These are phyloP conservation scores for Remersonia thermophila DNA, from an alignment of 2,329 filamentous ascomycete species.

Conservation along the genomic window DNA sequence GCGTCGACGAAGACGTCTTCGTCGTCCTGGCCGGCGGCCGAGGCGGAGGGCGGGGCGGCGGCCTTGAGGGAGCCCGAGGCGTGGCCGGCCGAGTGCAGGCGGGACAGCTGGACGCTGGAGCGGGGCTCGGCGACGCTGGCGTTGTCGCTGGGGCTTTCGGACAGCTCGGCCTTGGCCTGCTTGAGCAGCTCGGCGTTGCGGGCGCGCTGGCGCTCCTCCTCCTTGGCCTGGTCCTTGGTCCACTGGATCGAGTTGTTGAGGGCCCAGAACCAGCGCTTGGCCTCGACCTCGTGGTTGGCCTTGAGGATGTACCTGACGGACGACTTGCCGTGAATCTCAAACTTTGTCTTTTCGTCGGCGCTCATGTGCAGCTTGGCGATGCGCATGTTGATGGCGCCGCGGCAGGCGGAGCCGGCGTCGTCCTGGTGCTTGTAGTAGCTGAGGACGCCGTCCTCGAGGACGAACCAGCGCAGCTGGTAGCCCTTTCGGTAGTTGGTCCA, in stretches of 20 bases:
- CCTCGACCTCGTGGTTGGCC: constrained; percentile 95
- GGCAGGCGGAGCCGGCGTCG: constrained; percentile 88
- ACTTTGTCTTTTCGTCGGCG: constrained; percentile 90
- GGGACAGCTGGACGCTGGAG: constrained; percentile 34
- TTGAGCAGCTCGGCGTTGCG: constrained; percentile 63
- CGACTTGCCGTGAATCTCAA: constrained; percentile 95
- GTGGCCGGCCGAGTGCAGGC: constrained; percentile 26
- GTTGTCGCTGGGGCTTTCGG: constrained; percentile 37
- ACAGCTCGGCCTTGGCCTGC: constrained; percentile 63
- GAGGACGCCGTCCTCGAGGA: constrained; percentile 89
- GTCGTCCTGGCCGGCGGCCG: constrained; percentile 38
- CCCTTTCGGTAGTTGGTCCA: constrained; percentile 99
- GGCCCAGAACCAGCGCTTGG: constrained; percentile 98
- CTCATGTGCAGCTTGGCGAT: constrained; percentile 95
- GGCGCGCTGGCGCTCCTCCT: constrained; percentile 67
- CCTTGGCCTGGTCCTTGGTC: constrained; percentile 91
- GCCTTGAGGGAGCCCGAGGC: constrained; percentile 24
- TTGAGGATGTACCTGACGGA: constrained; percentile 98
- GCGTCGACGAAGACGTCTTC: constrained; percentile 41
- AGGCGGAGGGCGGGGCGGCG: too few species aligned
- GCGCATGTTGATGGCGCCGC: constrained; percentile 96
- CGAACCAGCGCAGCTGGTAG: constrained; percentile 95
- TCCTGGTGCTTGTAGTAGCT: constrained; percentile 99
- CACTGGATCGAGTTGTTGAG: constrained; percentile 98
- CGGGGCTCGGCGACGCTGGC: constrained; percentile 37